A percentile compares a stretch with the other conserved stretches of the same genome.
Evolutionary conservation across 208 protist species (phyloP).

Genomic region (Leishmania major): DNA sequence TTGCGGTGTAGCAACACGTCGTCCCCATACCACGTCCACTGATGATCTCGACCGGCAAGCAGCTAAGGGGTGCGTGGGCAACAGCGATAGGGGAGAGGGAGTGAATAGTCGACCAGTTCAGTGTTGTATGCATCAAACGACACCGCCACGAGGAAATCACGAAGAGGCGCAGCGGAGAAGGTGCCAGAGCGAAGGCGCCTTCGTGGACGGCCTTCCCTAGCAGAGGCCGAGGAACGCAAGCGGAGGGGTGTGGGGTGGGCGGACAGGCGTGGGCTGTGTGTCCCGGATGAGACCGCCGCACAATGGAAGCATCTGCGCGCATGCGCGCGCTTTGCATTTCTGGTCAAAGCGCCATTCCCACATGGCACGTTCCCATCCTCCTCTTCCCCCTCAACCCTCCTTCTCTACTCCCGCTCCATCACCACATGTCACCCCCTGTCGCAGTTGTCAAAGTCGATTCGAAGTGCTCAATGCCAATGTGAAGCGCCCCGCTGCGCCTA

Average conservation of each 20-base stretch:
- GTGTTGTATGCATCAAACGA: neutral
- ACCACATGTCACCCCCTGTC: neutral
- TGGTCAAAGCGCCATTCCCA: neutral
- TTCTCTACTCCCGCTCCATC: neutral
- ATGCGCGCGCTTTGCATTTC: neutral
- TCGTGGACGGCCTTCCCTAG: neutral
- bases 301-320: neutral
- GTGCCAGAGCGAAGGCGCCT: neutral
- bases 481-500: neutral
- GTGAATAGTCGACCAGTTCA: neutral
- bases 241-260: neutral
- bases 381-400: neutral
- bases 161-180: neutral
- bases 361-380: neutral
- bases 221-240: neutral
- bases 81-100: neutral
- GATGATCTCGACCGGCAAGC: neutral
- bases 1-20: neutral
- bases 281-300: neutral
- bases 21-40: neutral
- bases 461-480: neutral
- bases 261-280: neutral
- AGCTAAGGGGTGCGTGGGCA: neutral
- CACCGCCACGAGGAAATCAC: neutral
- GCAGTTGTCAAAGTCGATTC: neutral